Evolutionary conservation across 2,329 filamentous ascomycete genomes (phyloP), one percentile per base, ranked within the genome.

Genomic region (Sporothrix inflata): DNA sequence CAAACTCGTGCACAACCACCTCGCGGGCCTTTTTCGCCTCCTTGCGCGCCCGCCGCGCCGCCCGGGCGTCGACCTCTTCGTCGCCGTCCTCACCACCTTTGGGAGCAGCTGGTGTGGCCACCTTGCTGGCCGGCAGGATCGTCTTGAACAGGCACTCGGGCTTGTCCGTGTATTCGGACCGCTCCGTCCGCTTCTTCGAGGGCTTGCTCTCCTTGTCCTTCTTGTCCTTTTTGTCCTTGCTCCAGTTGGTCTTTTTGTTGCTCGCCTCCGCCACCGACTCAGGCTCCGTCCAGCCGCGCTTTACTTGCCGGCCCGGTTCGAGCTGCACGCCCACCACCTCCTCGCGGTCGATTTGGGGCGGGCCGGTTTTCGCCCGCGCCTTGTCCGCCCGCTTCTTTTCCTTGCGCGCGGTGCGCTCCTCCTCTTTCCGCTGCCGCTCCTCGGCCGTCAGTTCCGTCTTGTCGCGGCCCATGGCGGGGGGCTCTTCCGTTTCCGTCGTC

Each of bases 61-160:
- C 68, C 24, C 60, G 67, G 14, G 70, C 76, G 76, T 81, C 72
- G 12, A 66, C 45, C 14, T 71, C 63, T 45, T 9, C 45, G 34
- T 70, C 65, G 34, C 66, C 65, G 38, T 5, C 57, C n/a, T 38
- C 68, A 14, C 30, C 40, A 14, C 8, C 84, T 81, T 3, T 82
- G 82, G 38, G 27, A 1, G 19, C 12, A 3, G 53, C 21, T 4
- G 83, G 82, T 11, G 12, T 21, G 11, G 38, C 60, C 69, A 84
- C 81, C 19, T 80, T 79, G 71, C 83, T 83, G 8, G 83, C 79
- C 0, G 90, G 89, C 42, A 98, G 79, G 71, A 90, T 89, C 1
- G 93, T 92, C 81, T 94, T 95, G 83, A 98, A 94, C 19, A 97
- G 84, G 76, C 94, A 91, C 81, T 98, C 94, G 30, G 91, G 87